A percentile compares a stretch with the other conserved stretches of the same genome.
Evolutionary conservation across 2,329 filamentous ascomycete genomes (phyloP).

Genomic region (Alternaria panax): DNA sequence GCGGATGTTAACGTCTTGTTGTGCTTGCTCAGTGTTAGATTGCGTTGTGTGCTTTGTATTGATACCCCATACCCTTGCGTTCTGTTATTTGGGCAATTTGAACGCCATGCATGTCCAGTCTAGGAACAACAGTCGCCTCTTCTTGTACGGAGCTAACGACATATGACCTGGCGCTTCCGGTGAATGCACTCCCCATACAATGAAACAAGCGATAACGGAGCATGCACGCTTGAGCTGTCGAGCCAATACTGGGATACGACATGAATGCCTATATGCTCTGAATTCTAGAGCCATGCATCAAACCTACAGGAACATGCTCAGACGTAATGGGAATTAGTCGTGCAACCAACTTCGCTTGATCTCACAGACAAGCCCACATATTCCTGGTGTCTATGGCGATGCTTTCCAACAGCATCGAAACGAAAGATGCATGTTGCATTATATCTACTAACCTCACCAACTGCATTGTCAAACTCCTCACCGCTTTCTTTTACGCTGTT

Average conservation of each 20-base stretch:
- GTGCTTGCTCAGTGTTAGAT: background rate
- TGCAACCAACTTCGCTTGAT: background rate
- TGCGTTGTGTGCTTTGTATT: background rate
- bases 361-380: background rate
- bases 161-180: background rate
- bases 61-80: background rate
- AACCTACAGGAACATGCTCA: no score
- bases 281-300: background rate
- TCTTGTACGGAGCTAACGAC: background rate
- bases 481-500: background rate
- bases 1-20: background rate
- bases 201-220: background rate
- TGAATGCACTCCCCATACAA: no score
- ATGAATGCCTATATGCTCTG: background rate
- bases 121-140: background rate
- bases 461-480: background rate
- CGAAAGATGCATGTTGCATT: background rate
- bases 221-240: no score
- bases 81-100: background rate
- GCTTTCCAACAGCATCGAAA: background rate
- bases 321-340: no score
- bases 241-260: no score
- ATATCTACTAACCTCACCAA: background rate
- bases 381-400: background rate
- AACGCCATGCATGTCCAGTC: background rate